Percentiles rank a stretch among this genome's conserved stretches.
These are phyloP conservation scores for Ormosia semicastrata DNA, from an alignment of 306 rosid species.

Conservation along the genomic window DNA sequence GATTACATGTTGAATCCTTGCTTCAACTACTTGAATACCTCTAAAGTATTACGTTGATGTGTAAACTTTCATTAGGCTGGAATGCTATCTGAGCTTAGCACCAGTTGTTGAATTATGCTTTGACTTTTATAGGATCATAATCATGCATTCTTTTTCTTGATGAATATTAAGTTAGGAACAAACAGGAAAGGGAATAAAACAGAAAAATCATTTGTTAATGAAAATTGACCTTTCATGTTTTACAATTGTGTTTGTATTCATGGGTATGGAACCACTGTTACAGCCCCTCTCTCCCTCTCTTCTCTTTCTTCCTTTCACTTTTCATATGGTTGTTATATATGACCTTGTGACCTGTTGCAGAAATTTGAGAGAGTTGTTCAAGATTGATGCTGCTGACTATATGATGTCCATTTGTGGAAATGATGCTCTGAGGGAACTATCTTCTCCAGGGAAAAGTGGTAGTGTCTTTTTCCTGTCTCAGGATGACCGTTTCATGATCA, in stretches of 20 bases:
- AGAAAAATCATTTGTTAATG: background rate
- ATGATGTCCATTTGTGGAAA: constrained; percentile 99
- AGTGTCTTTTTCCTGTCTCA: constrained; percentile 97
- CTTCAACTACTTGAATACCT: constrained; percentile 6
- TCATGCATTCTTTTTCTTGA: background rate
- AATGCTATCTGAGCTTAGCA: background rate
- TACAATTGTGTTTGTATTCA: constrained; percentile 2
- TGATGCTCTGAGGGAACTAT: constrained; percentile 94
- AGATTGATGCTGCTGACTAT: constrained; percentile 98
- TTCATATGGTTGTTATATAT: constrained; percentile 12
- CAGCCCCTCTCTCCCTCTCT: background rate
- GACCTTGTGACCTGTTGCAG: constrained; percentile 42
- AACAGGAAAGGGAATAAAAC: background rate
- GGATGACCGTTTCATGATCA: constrained; percentile 97
- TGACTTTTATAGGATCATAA: background rate
- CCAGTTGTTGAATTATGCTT: constrained; percentile 1
- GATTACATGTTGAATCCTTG: constrained; percentile 7
- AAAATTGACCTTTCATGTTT: constrained; percentile 2
- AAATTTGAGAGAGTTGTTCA: constrained; percentile 96
- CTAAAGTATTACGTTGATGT: background rate
- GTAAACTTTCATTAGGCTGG: background rate
- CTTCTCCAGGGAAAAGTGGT: constrained; percentile 99
- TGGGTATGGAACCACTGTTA: background rate
- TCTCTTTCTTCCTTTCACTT: background rate
- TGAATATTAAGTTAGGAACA: background rate